Evolutionary conservation across 1,139 yeast genomes (phyloP), one percentile per base, ranked within the genome.

Genomic region (Kurtzmaniella quercitrusa): DNA sequence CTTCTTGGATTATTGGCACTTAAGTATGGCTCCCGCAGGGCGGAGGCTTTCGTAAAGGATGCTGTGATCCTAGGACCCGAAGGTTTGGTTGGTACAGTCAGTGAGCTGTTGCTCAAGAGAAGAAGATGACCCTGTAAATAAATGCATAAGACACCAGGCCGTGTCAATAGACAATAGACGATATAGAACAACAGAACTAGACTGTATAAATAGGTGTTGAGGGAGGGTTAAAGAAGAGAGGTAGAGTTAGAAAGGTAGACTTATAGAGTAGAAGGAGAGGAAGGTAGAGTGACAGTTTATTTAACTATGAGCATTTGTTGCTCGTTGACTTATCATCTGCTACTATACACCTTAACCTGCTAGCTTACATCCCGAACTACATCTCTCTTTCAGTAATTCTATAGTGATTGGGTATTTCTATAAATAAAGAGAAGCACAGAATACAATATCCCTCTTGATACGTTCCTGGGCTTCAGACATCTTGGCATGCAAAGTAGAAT

Each of bases 391-490:
- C n/a, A n/a, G n/a, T n/a, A n/a, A n/a, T n/a, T n/a, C n/a, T n/a
- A n/a, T n/a, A n/a, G n/a, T n/a, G n/a, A n/a, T n/a, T n/a, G n/a
- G n/a, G n/a, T n/a, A n/a, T n/a, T n/a, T n/a, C 10, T n/a, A 90
- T 53, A 93, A 70, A 62, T 94, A 93, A 50, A 94, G 75, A 48
- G 96, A 88, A 3, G 98, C 97, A 62, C 98, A 94, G 66, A 94
- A 94, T 1, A 94, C 98, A 54, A 93, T 93, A 63, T 93, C 98
- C 56, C 99, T 80, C 66, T 93, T 93, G 62, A 93, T 93, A 62
- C 81, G 79, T 60, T 93, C 98, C 65, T 93, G 98, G 0, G 98
- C 97, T 48, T 81, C 84, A 21, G 81, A 75, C 95, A 94, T 89
- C 63, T 91, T 91, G 40, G 88, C 74, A 62, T 90, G 95, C 52